Evolutionary conservation across 2,329 filamentous ascomycete genomes (phyloP), one percentile per base, ranked within the genome.

Genomic region (Stagonosporopsis vannaccii): DNA sequence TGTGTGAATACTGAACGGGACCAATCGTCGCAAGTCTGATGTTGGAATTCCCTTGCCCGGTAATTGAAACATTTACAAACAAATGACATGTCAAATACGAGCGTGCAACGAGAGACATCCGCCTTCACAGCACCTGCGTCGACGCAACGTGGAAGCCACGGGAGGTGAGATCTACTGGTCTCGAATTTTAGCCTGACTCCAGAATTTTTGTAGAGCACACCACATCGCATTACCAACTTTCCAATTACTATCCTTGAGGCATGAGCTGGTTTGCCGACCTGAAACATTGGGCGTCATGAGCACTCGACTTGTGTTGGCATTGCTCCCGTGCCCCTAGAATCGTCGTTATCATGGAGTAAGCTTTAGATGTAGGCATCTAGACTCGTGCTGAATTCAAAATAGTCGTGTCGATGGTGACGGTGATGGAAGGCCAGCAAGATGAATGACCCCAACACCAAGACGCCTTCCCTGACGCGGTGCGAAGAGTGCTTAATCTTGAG

Each of bases 111-210:
- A 30, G 22, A 47, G 28, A 25, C 17, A 17, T 32, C 15, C 42
- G 8, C 23, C 13, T 17, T 20, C 36, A 12, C 25, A 42, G 36
- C 42, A 28, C 22, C 6, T 35, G 22, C 7, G 30, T 40, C 35
- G 47, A 51, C 41, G 30, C 17, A 39, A 43, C 46, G 41, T 47
- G 47, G 37, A 33, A 47, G 23, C 28, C 32, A 19, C 43, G 25
- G 36, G 30, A 13, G 15, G 53, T 56, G 37, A 56, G 47, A 56
- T 47, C 23, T 56, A 47, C 53, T 39, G 47, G 23, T 37, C 42
- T 30, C 47, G 37, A 42, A 33, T 25, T n/a, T 39, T 30, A 43
- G 30, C 30, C 15, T 46, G 43, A 37, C 42, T 51, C 8, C 22
- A 6, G 37, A 17, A 20, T 56, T 51, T 35, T 51, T 47, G 53